These are phyloP conservation scores for Agaricales sp. DNA, from an alignment of 1,284 basidiomycete genomes.

Conservation along the genomic window DNA sequence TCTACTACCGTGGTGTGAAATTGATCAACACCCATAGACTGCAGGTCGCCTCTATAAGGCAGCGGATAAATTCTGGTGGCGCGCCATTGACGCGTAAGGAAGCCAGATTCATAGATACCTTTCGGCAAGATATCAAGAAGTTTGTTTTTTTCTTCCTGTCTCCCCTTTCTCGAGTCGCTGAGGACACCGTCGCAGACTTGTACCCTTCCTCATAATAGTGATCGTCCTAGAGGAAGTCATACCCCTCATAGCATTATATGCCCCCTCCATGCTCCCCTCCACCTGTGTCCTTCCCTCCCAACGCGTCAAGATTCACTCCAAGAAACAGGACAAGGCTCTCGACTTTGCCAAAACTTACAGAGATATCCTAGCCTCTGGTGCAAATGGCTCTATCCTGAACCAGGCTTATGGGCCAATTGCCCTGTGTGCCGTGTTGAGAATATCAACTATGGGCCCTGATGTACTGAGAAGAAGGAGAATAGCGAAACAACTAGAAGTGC, in stretches of 20 bases:
- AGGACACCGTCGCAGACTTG: slow-evolving; percentile 39
- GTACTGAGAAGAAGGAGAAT: slow-evolving; percentile 43
- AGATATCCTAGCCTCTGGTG: slow-evolving; percentile 17
- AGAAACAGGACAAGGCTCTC: slow-evolving; percentile 41
- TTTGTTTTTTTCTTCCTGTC: slow-evolving; percentile 21
- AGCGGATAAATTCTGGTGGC: slow-evolving; percentile 46
- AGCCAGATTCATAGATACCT: slow-evolving; percentile 52
- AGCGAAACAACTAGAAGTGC: slow-evolving; percentile 37
- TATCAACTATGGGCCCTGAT: slow-evolving; percentile 48
- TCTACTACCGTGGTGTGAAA: slow-evolving; percentile 66
- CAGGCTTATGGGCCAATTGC: slow-evolving; percentile 1
- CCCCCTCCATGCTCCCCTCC: slow-evolving; percentile 77
- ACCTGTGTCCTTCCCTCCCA: slow-evolving; percentile 84
- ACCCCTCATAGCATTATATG: slow-evolving; percentile 78
- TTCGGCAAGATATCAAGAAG: slow-evolving; percentile 60
- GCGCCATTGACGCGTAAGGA: slow-evolving; percentile 52
- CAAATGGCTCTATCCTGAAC: slow-evolving; percentile 16
- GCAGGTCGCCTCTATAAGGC: slow-evolving; percentile 40
- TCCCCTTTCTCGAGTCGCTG: slow-evolving; percentile 4
- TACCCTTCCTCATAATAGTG: slow-evolving; percentile 73
- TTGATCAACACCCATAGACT: slow-evolving; percentile 52
- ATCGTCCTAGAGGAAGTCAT: slow-evolving; percentile 74
- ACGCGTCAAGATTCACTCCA: slow-evolving; percentile 55
- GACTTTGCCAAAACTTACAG: slow-evolving; percentile 23
- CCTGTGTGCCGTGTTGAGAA: slow-evolving; percentile 27